Conservation (phyloP, 2,329 filamentous ascomycete genomes). For the Neopestalotiopsis rosae region DNA sequence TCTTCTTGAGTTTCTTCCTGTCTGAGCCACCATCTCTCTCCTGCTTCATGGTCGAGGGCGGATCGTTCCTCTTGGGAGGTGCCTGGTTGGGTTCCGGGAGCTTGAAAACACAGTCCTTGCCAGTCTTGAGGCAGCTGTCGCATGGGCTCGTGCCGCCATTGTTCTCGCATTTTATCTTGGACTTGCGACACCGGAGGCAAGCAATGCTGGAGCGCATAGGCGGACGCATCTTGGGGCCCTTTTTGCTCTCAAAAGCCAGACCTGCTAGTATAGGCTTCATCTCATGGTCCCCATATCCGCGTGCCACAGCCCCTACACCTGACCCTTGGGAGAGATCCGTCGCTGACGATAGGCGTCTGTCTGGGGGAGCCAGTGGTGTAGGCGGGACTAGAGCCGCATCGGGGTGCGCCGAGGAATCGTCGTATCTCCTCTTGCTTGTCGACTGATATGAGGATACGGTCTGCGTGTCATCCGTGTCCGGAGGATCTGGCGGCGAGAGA, state of each 20-base stretch:
- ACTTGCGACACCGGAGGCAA: conserved; percentile 75
- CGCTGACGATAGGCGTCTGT: conserved; percentile 31
- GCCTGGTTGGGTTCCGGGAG: conserved; percentile 62
- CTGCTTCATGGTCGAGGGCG: conserved; percentile 41
- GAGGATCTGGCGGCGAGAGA: conserved; percentile 50
- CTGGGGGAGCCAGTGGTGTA: conserved; percentile 30
- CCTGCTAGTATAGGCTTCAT: conserved; percentile 38
- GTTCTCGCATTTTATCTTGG: conserved; percentile 89
- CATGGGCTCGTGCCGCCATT: conserved; percentile 74
- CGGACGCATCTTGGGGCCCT: conserved; percentile 48
- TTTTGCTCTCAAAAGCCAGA: conserved; percentile 43
- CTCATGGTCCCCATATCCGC: conserved; percentile 35
- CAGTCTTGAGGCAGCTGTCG: conserved; percentile 74
- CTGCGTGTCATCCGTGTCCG: conserved; percentile 44
- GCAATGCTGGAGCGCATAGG: conserved; percentile 81
- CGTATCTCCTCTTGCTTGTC: conserved; percentile 43
- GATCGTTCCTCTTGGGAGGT: conserved; percentile 49
- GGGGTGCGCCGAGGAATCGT: conserved; percentile 39
- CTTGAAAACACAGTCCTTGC: conserved; percentile 67
- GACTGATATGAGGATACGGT: conserved; percentile 37
- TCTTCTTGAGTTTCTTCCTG: conserved; percentile 53
- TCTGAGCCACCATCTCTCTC: conserved; percentile 51
- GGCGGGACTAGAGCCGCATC: conserved; percentile 35
- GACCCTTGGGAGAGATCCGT: conserved; percentile 29
- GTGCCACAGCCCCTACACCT: conserved; percentile 27